Evolutionary conservation across 495 filamentous ascomycete species (phyloP).

Genomic region (Tuber microsphaerosporum): DNA sequence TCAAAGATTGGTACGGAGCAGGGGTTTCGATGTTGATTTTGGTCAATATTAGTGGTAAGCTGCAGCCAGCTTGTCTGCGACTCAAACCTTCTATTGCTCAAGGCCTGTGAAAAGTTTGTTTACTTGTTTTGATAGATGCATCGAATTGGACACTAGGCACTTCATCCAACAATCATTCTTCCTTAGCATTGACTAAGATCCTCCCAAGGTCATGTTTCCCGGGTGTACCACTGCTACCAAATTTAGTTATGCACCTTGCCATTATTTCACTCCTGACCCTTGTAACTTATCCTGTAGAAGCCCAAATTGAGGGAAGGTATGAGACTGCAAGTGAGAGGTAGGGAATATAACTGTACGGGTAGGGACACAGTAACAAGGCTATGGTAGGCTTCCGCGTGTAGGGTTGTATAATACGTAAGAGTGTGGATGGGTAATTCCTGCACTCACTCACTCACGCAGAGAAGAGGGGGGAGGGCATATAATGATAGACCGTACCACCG

Average conservation of each 20-base stretch:
- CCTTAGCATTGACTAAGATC: too few relatives aligned
- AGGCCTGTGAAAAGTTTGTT: too few relatives aligned
- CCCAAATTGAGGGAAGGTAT: neutral
- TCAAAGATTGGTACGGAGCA: neutral
- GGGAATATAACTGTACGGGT: neutral
- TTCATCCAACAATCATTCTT: too few relatives aligned
- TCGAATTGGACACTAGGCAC: too few relatives aligned
- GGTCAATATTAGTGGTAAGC: too few relatives aligned
- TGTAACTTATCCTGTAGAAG: neutral
- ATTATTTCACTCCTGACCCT: neutral
- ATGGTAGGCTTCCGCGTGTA: neutral
- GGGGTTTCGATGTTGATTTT: too few relatives aligned
- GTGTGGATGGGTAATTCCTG: neutral
- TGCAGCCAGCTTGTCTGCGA: too few relatives aligned
- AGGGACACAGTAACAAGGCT: neutral
- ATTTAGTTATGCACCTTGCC: too few relatives aligned
- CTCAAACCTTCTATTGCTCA: too few relatives aligned
- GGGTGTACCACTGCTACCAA: too few relatives aligned
- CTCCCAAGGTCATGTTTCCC: too few relatives aligned
- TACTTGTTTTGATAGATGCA: too few relatives aligned
- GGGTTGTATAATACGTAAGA: neutral
- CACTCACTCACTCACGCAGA: neutral
- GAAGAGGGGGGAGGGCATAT: neutral
- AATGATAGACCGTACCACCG: neutral
- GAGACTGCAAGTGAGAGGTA: neutral